Evolutionary conservation across 805 yeast species (phyloP), one percentile per base, ranked within the genome.

Genomic region (Cephaloascus albidus): DNA sequence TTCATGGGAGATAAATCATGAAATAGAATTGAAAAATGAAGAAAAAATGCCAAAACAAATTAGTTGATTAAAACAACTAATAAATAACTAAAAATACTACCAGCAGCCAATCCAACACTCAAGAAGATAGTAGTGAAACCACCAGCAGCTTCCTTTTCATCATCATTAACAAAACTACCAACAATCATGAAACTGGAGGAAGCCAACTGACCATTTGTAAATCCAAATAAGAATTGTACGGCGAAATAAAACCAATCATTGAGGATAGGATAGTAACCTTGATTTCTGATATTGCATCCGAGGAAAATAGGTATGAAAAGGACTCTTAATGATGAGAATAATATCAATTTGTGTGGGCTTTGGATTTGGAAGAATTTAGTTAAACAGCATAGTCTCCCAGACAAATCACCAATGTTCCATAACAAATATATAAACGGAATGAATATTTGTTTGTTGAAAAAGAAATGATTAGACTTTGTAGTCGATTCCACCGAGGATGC

Each of bases 391-490:
- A 86, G 55, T 36, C 98, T 68, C 2, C 97, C 97, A 3, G 67
- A 57, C 20, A 93, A 65, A 55, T 90, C 98, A 16, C 97, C 97
- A 12, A 76, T 41, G 57, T 90, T 90, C 98, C 98, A 90, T 14
- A 84, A 56, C 18, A 89, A 63, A 54, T 82, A 87, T 3, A 86
- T 79, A 38, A 87, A 57, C 2, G 97, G 97, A 15, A 86, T 73
- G 50, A 55, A 75, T 17, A 73, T 58, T 39, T 63, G 64, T 42
- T 65, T 72, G 36, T 58, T 58, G 52, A 73, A 81, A 28, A 79
- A 64, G 28, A 58, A 23, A 23, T 23, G 6, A 12, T 23, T 12
- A 8, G 51, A 51, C 33, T 31, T n/a, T 5, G 15, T 14, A 3
- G 46, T 71, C 3, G 86, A 79, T 36, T 72, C 68, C 8, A 80